A percentile compares a stretch with the other conserved stretches of the same genome.
Evolutionary conservation across 352 stramenopile species (phyloP).

Genomic region (Pythium apleroticum): DNA sequence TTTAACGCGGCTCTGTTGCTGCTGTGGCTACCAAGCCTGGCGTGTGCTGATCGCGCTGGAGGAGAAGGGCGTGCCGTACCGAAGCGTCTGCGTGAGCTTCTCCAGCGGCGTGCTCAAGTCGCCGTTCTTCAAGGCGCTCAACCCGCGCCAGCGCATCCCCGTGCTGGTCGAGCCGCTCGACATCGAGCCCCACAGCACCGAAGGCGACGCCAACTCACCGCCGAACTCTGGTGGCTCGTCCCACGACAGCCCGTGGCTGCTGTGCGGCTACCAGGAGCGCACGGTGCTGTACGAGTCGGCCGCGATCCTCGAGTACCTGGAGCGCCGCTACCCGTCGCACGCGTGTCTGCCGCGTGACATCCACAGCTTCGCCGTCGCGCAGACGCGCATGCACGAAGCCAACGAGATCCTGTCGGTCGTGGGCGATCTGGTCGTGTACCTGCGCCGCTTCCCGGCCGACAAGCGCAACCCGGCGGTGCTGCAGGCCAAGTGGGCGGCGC

Average conservation of each 20-base stretch:
- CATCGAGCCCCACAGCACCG: conserved; percentile 5
- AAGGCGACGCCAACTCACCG: conserved; percentile 1
- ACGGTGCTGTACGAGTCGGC: conserved; percentile 76
- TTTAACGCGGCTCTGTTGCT: neutral
- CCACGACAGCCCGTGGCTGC: conserved; percentile 13
- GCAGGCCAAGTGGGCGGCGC: conserved; percentile 63
- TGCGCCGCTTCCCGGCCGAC: conserved; percentile 65
- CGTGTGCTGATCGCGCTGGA: conserved; percentile 80
- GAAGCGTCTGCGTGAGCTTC: conserved; percentile 82
- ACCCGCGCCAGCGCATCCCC: conserved; percentile 80
- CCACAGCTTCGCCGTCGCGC: conserved; percentile 58
- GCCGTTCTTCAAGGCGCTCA: conserved; percentile 71
- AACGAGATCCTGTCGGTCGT: conserved; percentile 86
- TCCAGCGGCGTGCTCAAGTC: conserved; percentile 82
- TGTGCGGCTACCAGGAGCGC: conserved; percentile 36
- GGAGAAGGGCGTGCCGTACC: conserved; percentile 75
- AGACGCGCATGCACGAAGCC: conserved; percentile 77
- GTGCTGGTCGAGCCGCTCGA: conserved; percentile 73
- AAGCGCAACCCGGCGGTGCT: conserved; percentile 59
- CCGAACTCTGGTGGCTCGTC: conserved; percentile 3
- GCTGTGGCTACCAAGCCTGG: conserved; percentile 44
- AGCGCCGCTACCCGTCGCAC: conserved; percentile 52
- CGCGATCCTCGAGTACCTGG: conserved; percentile 82
- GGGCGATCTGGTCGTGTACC: conserved; percentile 76
- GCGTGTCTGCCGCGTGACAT: conserved; percentile 54